Evolutionary conservation across 345 rosid species (phyloP), one percentile per base, ranked within the genome.

Genomic region (Camelina hispida): DNA sequence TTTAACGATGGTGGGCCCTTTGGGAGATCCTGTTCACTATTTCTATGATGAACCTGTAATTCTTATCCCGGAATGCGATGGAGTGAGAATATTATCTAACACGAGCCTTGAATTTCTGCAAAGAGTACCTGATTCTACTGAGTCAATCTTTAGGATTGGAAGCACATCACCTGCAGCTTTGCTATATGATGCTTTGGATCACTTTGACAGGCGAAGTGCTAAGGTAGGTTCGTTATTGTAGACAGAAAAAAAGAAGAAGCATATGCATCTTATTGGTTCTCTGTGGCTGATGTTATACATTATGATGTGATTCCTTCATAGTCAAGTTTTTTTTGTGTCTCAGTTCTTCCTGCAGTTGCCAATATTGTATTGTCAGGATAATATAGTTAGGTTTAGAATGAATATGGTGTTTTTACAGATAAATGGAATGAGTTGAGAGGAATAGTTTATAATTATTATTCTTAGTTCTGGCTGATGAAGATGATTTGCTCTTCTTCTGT

Each of bases 131-230:
- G 93, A 93, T 82, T 95, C 98, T 34, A 95, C 98, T 23, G 97
- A 87, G 43, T 84, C 91, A 60, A 95, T 95, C 68, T 95, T 95
- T 82, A 89, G 88, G 81, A 95, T 95, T 58, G 99, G 99, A 71
- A 95, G 99, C 83, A 93, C 99, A 1, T 84, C 94, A n/a, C 96
- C 96, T 66, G 97, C 97, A 32, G 93, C 97, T 14, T 81, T 93
- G 77, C 81, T 95, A 1, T 86, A 83, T 79, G 99, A 95, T 80
- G 98, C 98, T 62, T 88, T 90, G 87, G 98, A 95, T 87, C 98
- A 92, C 85, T 95, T 93, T 78, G 99, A 95, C 74, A 76, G 93
- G 81, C 82, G 91, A 67, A 95, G 99, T 77, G 97, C 98, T 51
- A 95, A 95, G 94, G 99, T 90, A 62, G 6, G 52, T 38, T n/a